Evolutionary conservation across 2,329 filamentous ascomycete species (phyloP).

Genomic region (Diplodia corticola): DNA sequence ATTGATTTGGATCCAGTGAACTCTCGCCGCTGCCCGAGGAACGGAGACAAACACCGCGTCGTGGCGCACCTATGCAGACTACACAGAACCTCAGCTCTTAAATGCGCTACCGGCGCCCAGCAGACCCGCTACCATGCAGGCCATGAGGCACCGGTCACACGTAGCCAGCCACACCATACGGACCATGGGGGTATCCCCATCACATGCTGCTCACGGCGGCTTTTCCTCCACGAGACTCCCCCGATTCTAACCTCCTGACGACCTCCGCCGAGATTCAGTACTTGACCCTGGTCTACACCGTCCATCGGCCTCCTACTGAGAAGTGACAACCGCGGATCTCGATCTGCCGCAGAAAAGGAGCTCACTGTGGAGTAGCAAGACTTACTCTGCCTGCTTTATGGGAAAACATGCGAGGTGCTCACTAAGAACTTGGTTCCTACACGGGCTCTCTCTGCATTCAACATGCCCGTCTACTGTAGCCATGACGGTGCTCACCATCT

Average conservation of each 20-base stretch:
- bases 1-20: neutral
- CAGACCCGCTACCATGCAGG: neutral
- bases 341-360: too few species aligned
- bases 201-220: neutral
- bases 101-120: neutral
- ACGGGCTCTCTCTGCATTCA: too few species aligned
- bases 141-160: neutral
- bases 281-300: too few species aligned
- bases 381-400: too few species aligned
- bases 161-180: neutral
- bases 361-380: too few species aligned
- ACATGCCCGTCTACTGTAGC: too few species aligned
- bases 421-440: too few species aligned
- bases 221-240: neutral
- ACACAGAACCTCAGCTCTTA: neutral
- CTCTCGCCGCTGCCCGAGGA: neutral
- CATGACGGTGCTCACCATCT: too few species aligned
- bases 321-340: too few species aligned
- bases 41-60: neutral
- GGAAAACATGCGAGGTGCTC: too few species aligned
- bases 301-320: too few species aligned
- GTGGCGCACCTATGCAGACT: neutral
- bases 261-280: too few species aligned
- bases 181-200: neutral
- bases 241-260: neutral